A percentile compares a stretch with the other conserved stretches of the same genome.
These are phyloP conservation scores for Anethum foeniculum DNA, from an alignment of 140 eudicot species.

Conservation along the genomic window DNA sequence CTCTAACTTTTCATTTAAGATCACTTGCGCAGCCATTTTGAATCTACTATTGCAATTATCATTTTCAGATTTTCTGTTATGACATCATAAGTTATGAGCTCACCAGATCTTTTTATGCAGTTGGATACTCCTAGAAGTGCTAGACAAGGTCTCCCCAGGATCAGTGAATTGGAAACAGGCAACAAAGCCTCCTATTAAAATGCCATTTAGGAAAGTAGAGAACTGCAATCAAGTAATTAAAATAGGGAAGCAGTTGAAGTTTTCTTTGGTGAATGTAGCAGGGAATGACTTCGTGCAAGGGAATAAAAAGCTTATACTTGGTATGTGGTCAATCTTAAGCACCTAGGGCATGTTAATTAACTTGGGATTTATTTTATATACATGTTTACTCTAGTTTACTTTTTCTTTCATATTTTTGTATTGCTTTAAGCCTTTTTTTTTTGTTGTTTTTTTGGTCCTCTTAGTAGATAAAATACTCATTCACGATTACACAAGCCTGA, in stretches of 20 bases:
- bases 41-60: background rate
- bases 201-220: slow-evolving; percentile 26
- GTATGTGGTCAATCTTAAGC: slow-evolving; percentile 13
- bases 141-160: slow-evolving; percentile 24
- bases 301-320: slow-evolving; percentile 21
- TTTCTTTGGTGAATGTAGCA: slow-evolving; percentile 21
- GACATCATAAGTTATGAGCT: background rate
- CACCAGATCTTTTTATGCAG: slow-evolving; percentile 6
- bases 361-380: background rate
- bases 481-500: background rate
- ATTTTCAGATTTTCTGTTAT: background rate
- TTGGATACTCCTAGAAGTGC: slow-evolving; percentile 22
- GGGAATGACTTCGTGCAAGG: slow-evolving; percentile 25
- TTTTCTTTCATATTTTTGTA: background rate
- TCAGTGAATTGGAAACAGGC: slow-evolving; percentile 23
- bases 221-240: slow-evolving; percentile 22
- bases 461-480: background rate
- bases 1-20: background rate
- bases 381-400: background rate
- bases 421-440: background rate
- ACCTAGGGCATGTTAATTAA: background rate
- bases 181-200: slow-evolving; percentile 22
- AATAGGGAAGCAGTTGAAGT: slow-evolving; percentile 20
- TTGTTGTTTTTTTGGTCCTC: background rate
- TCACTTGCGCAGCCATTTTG: background rate